A percentile compares a stretch with the other conserved stretches of the same genome.
Evolutionary conservation across 495 filamentous ascomycete genomes (phyloP).

Genomic region (Annulohypoxylon nitens): DNA sequence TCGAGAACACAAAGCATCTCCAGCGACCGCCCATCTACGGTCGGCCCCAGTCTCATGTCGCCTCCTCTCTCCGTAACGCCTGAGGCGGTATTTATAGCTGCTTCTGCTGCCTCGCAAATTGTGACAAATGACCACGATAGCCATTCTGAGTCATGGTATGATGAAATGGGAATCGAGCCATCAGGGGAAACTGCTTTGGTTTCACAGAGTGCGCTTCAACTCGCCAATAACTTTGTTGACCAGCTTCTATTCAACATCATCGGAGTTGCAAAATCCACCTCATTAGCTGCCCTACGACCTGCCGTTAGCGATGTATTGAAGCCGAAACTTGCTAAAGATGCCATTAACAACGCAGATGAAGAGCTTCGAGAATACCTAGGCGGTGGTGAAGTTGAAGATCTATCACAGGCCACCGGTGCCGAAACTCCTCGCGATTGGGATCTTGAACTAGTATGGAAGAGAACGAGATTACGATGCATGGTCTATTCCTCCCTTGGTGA

Average conservation of each 20-base stretch:
- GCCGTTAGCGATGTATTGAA: slow-evolving; percentile 91
- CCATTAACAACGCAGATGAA: slow-evolving; percentile 88
- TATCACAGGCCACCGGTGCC: slow-evolving; percentile 65
- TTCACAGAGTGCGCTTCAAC: slow-evolving; percentile 77
- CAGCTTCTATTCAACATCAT: slow-evolving; percentile 92
- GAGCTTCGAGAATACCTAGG: slow-evolving; percentile 91
- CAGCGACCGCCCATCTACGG: slow-evolving; percentile 66
- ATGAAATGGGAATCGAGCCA: slow-evolving; percentile 72
- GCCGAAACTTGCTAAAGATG: slow-evolving; percentile 86
- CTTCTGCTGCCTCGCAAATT: slow-evolving; percentile 90
- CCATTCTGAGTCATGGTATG: slow-evolving; percentile 73
- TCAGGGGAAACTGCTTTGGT: slow-evolving; percentile 78
- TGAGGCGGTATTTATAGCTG: slow-evolving; percentile 87
- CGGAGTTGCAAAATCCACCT: slow-evolving; percentile 82
- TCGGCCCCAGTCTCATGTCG: slow-evolving; percentile 67
- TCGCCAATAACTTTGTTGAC: slow-evolving; percentile 94
- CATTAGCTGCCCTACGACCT: slow-evolving; percentile 79
- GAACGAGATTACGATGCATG: slow-evolving; percentile 93
- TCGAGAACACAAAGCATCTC: slow-evolving; percentile 67
- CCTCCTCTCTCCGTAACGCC: slow-evolving; percentile 77
- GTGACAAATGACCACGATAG: slow-evolving; percentile 88
- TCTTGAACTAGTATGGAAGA: slow-evolving; percentile 88
- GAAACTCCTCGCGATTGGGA: slow-evolving; percentile 77
- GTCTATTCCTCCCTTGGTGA: slow-evolving; percentile 97
- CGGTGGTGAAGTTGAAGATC: slow-evolving; percentile 78